Base-by-base conservation (phyloP, 2,329 filamentous ascomycete species). In the Xylaria sp. region DNA sequence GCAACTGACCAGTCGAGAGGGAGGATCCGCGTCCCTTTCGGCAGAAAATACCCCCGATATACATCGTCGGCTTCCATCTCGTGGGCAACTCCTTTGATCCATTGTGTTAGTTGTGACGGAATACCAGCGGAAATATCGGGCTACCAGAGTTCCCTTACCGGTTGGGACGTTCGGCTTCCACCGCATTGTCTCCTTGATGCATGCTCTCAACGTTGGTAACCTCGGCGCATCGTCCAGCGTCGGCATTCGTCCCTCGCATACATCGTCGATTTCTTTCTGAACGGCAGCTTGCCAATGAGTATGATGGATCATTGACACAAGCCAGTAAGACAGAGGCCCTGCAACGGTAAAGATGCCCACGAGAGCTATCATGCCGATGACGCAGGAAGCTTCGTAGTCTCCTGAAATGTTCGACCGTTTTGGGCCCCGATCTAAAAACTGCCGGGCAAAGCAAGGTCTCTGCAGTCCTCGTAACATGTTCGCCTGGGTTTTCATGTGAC, bases 21-120 rank as follows among this genome's bases (percentile, higher is more conserved):
- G 13, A 77, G 69, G 44, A 78, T 74, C 19, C 75, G 69, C 4
- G 76, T 76, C 34, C 79, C 79, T 69, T 80, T 81, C 35, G 76
- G 73, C 37, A 81, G 77, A 68, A 76, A 78, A 63, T 76, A 80
- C 13, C 78, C 79, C 42, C 74, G 72, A 66, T 76, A 81, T 62
- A 76, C 74, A 55, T 81, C 78, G 61, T 81, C 79, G n/a, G 73
- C 75, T 64, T 81, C 79, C 60, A 77, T 78, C 63, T 80, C 78
- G 61, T 80, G 78, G 3, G 79, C 78, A 34, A 81, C 78, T 51
- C 79, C 79, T 77, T 66, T n/a, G 1, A n/a, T 49, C 16, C 16
- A 39, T 51, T 10, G 7, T 37, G 56, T 68, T 44, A 69, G 63
- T 34, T 19, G 35, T 34, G 9, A 6, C 37, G 11, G 10, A 6